Percentiles rank a stretch among this genome's conserved stretches.
These are phyloP conservation scores for Aspergillus niger DNA, from an alignment of 2,329 filamentous ascomycete species.

Conservation along the genomic window DNA sequence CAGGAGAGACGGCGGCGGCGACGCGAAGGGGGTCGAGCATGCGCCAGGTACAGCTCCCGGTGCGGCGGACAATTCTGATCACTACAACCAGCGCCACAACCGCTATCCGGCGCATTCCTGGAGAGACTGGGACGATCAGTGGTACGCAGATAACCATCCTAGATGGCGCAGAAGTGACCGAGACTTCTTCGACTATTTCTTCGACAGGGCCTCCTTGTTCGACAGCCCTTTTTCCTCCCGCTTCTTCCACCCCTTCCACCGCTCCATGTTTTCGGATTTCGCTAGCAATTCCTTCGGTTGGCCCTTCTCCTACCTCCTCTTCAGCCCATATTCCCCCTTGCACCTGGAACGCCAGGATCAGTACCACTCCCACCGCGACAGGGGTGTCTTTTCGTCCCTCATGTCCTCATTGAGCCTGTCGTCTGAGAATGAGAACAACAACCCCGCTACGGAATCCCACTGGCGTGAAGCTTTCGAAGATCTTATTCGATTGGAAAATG, in stretches of 20 bases:
- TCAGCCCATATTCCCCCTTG: conserved; percentile 59
- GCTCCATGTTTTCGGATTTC: conserved; percentile 34
- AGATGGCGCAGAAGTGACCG: conserved; percentile 29
- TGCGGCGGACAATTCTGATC: neutral
- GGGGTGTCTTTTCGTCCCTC: conserved; percentile 37
- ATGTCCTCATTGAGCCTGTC: conserved; percentile 34
- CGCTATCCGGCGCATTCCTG: neutral
- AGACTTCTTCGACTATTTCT: conserved; percentile 40
- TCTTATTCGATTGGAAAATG: conserved; percentile 53
- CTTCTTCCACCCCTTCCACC: conserved; percentile 32
- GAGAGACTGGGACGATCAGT: conserved; percentile 25
- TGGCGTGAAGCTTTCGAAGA: conserved; percentile 65
- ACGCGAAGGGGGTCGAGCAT: conserved; percentile 8
- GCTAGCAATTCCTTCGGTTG: conserved; percentile 40
- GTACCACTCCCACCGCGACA: conserved; percentile 28
- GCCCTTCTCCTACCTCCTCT: conserved; percentile 48
- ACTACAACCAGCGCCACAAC: neutral
- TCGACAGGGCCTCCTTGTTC: conserved; percentile 33
- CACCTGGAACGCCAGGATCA: conserved; percentile 52
- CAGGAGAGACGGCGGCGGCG: conserved; percentile 16
- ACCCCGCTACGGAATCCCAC: conserved; percentile 35
- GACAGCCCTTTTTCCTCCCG: conserved; percentile 35
- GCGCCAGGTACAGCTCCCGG: neutral
- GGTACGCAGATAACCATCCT: conserved; percentile 27
- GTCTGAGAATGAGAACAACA: conserved; percentile 32